Evolutionary conservation across 768 basidiomycete genomes (phyloP).

Genomic region (Termitomyces eurrhizus): DNA sequence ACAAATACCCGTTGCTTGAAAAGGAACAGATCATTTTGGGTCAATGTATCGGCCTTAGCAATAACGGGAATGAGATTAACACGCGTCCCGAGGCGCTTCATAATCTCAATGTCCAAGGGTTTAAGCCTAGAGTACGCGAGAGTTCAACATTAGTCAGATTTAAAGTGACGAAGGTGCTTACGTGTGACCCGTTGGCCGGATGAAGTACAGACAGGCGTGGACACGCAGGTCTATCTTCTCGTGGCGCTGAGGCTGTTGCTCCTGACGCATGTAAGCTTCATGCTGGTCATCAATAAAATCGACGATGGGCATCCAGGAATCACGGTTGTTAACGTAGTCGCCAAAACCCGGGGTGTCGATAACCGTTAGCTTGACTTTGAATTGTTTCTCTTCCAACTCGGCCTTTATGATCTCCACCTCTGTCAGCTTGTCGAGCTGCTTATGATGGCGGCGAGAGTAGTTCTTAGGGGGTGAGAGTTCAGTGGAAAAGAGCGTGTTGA

Average conservation of each 20-base stretch:
- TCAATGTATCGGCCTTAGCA: conserved; percentile 96
- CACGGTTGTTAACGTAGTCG: conserved; percentile 99
- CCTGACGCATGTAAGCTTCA: conserved; percentile 95
- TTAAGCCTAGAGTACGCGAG: conserved; percentile 57
- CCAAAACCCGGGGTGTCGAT: conserved; percentile 99
- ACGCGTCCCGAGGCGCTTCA: conserved; percentile 97
- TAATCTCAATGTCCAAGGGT: conserved; percentile 98
- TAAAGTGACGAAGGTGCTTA: conserved; percentile 37
- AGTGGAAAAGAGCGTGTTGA: conserved; percentile 98
- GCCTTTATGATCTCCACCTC: conserved; percentile 99
- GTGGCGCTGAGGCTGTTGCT: conserved; percentile 94
- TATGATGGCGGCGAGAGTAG: conserved; percentile 83
- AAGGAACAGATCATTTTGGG: conserved; percentile 82
- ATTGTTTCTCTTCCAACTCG: conserved; percentile 97
- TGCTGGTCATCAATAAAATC: conserved; percentile 98
- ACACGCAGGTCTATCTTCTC: conserved; percentile 96
- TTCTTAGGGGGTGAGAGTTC: conserved; percentile 92
- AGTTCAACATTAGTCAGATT: conserved; percentile 4
- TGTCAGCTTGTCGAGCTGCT: conserved; percentile 98
- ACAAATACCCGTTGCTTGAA: conserved; percentile 89
- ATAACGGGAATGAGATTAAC: conserved; percentile 98
- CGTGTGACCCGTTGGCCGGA: conserved; percentile 95
- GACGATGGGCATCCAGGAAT: conserved; percentile 97
- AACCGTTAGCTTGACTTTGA: conserved; percentile 98
- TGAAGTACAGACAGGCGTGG: conserved; percentile 96